Base-by-base conservation (phyloP, 202 grass and related monocot genomes). In the Brachypodium distachyon region DNA sequence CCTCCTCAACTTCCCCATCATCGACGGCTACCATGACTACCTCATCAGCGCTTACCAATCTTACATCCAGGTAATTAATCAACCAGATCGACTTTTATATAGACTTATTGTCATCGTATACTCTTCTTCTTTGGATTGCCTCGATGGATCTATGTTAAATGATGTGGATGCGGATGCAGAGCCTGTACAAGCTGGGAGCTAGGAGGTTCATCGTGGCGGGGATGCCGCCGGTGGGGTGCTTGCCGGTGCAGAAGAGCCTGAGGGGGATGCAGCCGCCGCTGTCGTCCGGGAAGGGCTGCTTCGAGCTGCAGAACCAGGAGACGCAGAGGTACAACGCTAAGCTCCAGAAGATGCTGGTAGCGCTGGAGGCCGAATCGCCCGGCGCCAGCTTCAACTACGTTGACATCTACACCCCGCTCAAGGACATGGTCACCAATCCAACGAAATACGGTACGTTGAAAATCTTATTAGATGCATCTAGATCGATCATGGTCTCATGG, bases 401-500 rank as follows among this genome's bases (percentile, higher is more conserved):
- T 2, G 88, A 89, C 41, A 77, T 66, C 39, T 91, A 86, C 82
- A 71, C 3, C 38, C 78, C 81, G 19, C 65, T 94, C 62, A 39
- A 40, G 72, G 83, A 94, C 80, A 95, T 95, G 88, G 65, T 43
- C 4, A 9, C 25, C 12, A 41, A 87, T 23, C 88, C 88, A 2
- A 4, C 37, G 7, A 91, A 89, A 86, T 95, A 91, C 25, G 88
- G 90, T 92, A 73, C n/a, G n/a, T n/a, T n/a, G n/a, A n/a, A n/a
- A n/a, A n/a, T n/a, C n/a, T n/a, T n/a, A n/a, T n/a, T n/a, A n/a
- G n/a, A n/a, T n/a, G n/a, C n/a, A n/a, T n/a, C n/a, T n/a, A n/a
- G n/a, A n/a, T n/a, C n/a, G n/a, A n/a, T n/a, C n/a, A n/a, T n/a
- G n/a, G n/a, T n/a, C n/a, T 22, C 19, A 7, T 16, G 37, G 29